Conservation (phyloP, 177 flowering plant species). For the Vitis hybrid region DNA sequence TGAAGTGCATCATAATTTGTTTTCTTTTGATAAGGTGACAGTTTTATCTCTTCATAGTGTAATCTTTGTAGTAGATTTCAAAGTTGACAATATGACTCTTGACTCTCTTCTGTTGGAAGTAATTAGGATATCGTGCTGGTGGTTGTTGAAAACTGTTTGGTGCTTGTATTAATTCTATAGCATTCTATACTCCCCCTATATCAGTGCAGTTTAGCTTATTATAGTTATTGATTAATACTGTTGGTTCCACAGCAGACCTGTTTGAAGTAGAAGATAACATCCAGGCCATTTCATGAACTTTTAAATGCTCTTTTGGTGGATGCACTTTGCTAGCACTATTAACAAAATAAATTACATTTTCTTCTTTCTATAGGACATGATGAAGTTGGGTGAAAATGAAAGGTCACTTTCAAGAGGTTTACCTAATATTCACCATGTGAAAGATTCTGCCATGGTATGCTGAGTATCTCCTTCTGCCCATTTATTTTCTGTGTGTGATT, state of each 20-base stretch:
- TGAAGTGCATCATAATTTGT: slow-evolving; percentile 52
- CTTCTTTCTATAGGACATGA: slow-evolving; percentile 63
- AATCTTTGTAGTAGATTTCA: background rate
- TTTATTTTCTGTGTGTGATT: background rate
- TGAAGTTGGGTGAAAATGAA: slow-evolving; percentile 73
- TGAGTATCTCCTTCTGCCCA: background rate
- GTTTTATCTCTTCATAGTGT: background rate
- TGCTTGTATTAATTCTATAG: background rate
- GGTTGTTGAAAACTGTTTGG: background rate
- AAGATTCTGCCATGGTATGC: slow-evolving; percentile 64
- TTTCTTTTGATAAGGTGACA: slow-evolving; percentile 78
- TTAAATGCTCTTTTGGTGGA: background rate
- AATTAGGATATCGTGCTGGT: background rate
- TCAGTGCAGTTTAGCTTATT: no score
- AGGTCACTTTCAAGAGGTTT: slow-evolving; percentile 58
- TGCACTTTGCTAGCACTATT: no score
- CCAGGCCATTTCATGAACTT: slow-evolving; percentile 1
- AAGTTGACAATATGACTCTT: no score
- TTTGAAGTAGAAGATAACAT: background rate
- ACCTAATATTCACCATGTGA: slow-evolving; percentile 79
- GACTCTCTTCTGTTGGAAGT: background rate
- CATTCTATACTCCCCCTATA: background rate
- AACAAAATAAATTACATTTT: slow-evolving; percentile 6
- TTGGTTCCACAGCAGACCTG: background rate
- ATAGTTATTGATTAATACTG: no score